Conservation (phyloP, 106 monocot genomes). For the Hemerocallis citrina region DNA sequence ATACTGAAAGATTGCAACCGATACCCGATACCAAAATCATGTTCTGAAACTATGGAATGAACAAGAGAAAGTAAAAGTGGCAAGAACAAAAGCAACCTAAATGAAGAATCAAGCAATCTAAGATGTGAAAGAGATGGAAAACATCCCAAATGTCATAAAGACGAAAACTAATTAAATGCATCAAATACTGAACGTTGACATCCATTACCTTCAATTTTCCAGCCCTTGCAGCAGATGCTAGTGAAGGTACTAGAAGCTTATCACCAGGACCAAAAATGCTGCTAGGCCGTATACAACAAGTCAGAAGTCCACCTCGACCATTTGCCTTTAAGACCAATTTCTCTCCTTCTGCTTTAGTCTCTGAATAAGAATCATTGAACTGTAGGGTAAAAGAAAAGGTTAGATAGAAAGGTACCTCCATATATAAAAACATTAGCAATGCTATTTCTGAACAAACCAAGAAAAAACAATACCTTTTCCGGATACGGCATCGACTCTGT, state of each 20-base stretch:
- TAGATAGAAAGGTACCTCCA: too few species aligned
- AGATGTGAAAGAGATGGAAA: too few species aligned
- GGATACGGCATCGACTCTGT: slow-evolving; percentile 72
- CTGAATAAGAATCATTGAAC: slow-evolving; percentile 95
- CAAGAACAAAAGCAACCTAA: too few species aligned
- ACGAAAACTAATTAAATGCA: too few species aligned
- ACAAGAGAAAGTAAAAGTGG: too few species aligned
- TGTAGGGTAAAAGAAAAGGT: slow-evolving; percentile 22
- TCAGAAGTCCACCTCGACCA: slow-evolving; percentile 64
- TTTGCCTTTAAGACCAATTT: slow-evolving; percentile 71
- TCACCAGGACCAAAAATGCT: slow-evolving; percentile 97
- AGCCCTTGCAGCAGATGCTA: slow-evolving; percentile 71
- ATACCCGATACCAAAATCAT: too few species aligned
- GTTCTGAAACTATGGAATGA: too few species aligned
- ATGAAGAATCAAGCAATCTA: too few species aligned
- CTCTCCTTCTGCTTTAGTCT: slow-evolving; percentile 88
- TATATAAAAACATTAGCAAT: too few species aligned
- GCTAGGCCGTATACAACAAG: slow-evolving; percentile 87
- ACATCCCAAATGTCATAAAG: too few species aligned
- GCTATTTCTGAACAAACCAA: background rate
- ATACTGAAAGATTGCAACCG: too few species aligned
- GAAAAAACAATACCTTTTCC: slow-evolving; percentile 44
- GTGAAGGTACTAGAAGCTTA: slow-evolving; percentile 64
- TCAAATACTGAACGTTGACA: too few species aligned
- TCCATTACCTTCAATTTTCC: slow-evolving; percentile 72